These are phyloP conservation scores for Macroventuria anomochaeta DNA, from an alignment of 2,329 filamentous ascomycete genomes.

Conservation along the genomic window DNA sequence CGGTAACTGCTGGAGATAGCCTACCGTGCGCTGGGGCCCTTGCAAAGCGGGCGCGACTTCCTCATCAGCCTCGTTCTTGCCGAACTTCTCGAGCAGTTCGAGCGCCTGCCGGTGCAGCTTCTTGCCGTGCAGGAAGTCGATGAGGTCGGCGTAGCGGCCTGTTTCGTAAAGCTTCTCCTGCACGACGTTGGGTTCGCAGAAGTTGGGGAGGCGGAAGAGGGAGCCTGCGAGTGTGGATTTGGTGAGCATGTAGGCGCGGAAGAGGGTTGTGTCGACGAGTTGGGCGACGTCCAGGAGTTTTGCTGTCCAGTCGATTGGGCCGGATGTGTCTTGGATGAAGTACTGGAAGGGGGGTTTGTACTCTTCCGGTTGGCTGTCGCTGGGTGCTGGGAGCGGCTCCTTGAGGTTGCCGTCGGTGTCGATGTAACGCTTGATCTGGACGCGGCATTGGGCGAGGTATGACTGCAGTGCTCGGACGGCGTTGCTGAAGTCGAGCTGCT, in stretches of 20 bases:
- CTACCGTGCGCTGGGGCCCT: slow-evolving; percentile 82
- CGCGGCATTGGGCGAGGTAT: slow-evolving; percentile 85
- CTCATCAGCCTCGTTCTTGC: slow-evolving; percentile 60
- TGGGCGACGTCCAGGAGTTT: slow-evolving; percentile 78
- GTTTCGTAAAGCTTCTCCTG: slow-evolving; percentile 90
- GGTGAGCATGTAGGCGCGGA: slow-evolving; percentile 93
- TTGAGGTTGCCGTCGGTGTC: slow-evolving; percentile 65
- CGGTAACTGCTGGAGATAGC: slow-evolving; percentile 87
- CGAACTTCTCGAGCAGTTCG: slow-evolving; percentile 81
- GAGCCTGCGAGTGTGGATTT: slow-evolving; percentile 83
- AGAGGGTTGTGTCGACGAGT: slow-evolving; percentile 91
- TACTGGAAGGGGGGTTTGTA: slow-evolving; percentile 53
- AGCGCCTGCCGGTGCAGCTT: slow-evolving; percentile 87
- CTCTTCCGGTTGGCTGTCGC: slow-evolving; percentile 46
- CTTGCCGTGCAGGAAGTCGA: slow-evolving; percentile 98
- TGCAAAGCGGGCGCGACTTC: slow-evolving; percentile 65
- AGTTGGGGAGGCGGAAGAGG: slow-evolving; percentile 94
- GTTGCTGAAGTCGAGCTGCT: slow-evolving; percentile 69
- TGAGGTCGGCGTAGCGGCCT: slow-evolving; percentile 87
- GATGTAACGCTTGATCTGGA: slow-evolving; percentile 66
- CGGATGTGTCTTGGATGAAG: slow-evolving; percentile 46
- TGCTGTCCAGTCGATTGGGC: slow-evolving; percentile 65
- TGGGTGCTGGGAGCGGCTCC: slow-evolving; percentile 60
- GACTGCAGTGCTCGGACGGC: slow-evolving; percentile 84
- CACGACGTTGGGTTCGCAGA: slow-evolving; percentile 94